A percentile compares a stretch with the other conserved stretches of the same genome.
These are phyloP conservation scores for Chionographis japonica DNA, from an alignment of 106 monocot species.

Conservation along the genomic window DNA sequence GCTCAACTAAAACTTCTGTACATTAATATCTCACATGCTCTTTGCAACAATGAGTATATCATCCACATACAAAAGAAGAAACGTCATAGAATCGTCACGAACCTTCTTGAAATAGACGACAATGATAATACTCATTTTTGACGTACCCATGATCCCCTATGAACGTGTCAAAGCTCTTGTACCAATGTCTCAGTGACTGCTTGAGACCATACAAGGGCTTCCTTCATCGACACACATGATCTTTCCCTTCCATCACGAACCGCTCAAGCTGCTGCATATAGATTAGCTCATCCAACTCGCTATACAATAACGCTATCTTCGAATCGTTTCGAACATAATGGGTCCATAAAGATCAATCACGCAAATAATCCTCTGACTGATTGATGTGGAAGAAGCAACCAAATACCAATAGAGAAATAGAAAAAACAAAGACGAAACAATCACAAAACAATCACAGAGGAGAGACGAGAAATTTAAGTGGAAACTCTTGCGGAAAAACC, in stretches of 20 bases:
- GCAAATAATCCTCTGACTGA: too few species aligned
- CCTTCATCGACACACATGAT: neutral
- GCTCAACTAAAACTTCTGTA: neutral
- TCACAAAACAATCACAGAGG: too few species aligned
- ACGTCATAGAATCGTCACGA: neutral
- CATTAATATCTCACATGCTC: neutral
- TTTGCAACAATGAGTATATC: neutral
- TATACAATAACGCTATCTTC: neutral
- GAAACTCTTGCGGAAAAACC: too few species aligned
- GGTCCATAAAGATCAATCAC: too few species aligned
- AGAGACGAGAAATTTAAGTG: too few species aligned
- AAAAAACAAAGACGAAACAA: too few species aligned
- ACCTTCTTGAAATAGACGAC: neutral
- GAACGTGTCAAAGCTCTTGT: neutral
- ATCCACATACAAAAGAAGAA: neutral
- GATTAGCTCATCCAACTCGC: neutral
- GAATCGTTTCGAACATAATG: neutral
- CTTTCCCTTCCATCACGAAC: neutral
- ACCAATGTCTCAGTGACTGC: too few species aligned
- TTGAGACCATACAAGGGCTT: neutral
- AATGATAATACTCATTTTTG: neutral
- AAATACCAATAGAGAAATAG: too few species aligned
- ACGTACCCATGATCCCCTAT: neutral
- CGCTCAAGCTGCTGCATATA: constrained; percentile 3
- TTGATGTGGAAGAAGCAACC: too few species aligned